These are phyloP conservation scores for Tylopilus balloui DNA, from an alignment of 768 basidiomycete genomes.

Conservation along the genomic window DNA sequence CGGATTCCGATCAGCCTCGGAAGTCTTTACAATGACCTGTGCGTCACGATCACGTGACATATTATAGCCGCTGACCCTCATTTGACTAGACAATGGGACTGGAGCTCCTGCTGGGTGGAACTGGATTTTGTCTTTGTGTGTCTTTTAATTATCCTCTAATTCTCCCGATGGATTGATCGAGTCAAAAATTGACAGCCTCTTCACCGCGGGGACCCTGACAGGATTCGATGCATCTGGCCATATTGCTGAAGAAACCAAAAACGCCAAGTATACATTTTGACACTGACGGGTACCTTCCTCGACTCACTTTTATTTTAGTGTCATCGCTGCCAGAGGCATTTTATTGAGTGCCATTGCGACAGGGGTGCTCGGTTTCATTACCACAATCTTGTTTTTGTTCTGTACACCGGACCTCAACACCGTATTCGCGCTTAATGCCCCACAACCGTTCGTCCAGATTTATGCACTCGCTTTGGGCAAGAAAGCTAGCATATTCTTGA, in stretches of 20 bases:
- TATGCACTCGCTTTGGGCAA: slow-evolving; percentile 81
- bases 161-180: neutral
- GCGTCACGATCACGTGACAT: slow-evolving; percentile 34
- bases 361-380: slow-evolving; percentile 72
- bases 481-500: slow-evolving; percentile 83
- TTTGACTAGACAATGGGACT: slow-evolving; percentile 72
- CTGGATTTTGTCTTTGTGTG: slow-evolving; percentile 83
- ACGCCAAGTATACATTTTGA: slow-evolving; percentile 49
- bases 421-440: slow-evolving; percentile 71
- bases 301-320: slow-evolving; percentile 37
- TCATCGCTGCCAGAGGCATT: slow-evolving; percentile 80
- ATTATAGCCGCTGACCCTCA: neutral
- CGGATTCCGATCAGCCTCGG: slow-evolving; percentile 78
- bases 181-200: slow-evolving; percentile 69
- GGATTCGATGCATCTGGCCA: slow-evolving; percentile 91
- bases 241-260: slow-evolving; percentile 84
- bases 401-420: slow-evolving; percentile 77
- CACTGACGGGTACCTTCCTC: neutral
- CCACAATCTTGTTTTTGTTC: slow-evolving; percentile 78
- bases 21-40: slow-evolving; percentile 83
- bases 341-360: slow-evolving; percentile 73
- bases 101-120: slow-evolving; percentile 87
- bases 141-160: slow-evolving; percentile 2
- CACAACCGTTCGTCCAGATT: slow-evolving; percentile 88
- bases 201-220: slow-evolving; percentile 82